Conservation (phyloP, 139 green algal genomes). For the Choricystis sp. region DNA sequence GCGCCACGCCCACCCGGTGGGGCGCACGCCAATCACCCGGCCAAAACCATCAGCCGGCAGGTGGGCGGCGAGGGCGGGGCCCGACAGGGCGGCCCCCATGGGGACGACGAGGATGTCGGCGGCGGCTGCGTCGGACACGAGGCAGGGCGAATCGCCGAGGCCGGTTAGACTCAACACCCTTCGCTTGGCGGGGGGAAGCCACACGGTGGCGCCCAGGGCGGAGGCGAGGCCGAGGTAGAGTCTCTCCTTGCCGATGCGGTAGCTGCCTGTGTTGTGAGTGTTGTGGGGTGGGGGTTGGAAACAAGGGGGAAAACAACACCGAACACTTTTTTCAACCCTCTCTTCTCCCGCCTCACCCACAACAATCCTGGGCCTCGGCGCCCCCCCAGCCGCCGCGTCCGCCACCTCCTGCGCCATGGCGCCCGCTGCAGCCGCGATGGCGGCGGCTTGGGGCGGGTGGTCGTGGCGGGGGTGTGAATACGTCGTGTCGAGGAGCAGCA, state of each 20-base stretch:
- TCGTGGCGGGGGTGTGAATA: constrained; percentile 67
- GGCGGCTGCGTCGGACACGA: not conserved
- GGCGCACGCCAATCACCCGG: not conserved
- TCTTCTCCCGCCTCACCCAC: too few relatives aligned
- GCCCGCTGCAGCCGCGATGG: not conserved
- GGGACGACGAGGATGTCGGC: not conserved
- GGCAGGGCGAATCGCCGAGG: too few relatives aligned
- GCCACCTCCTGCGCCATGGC: constrained; percentile 9
- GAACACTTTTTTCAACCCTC: too few relatives aligned
- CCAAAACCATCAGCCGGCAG: not conserved
- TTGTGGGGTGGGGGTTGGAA: too few relatives aligned
- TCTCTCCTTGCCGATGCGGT: constrained; percentile 83
- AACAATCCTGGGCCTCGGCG: too few relatives aligned
- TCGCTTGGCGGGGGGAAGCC: not conserved
- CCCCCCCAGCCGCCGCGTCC: too few relatives aligned
- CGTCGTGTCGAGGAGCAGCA: constrained; percentile 82
- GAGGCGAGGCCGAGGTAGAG: constrained; percentile 68
- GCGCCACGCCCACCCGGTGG: not conserved
- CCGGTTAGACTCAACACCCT: too few relatives aligned
- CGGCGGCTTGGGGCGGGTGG: constrained; percentile 46
- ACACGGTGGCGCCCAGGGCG: constrained; percentile 51
- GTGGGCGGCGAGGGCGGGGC: not conserved
- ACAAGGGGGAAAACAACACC: too few relatives aligned
- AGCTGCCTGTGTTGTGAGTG: too few relatives aligned
- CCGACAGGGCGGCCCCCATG: not conserved